Conservation (phyloP, 257 asterid genomes). For the Paraleonurus japonicus region DNA sequence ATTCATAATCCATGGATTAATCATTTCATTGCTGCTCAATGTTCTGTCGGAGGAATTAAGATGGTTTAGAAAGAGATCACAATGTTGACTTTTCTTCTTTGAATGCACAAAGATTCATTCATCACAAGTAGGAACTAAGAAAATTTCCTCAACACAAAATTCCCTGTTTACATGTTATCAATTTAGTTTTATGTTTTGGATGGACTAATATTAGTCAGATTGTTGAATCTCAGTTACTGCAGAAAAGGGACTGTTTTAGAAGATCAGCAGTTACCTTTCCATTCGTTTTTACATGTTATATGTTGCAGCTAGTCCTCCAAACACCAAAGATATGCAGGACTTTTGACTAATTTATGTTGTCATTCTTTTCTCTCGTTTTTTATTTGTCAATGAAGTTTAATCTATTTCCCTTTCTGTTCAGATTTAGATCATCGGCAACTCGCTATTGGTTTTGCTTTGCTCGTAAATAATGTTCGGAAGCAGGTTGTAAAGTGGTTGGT, state of each 20-base stretch:
- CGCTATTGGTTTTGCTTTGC: conserved; percentile 20
- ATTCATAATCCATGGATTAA: neutral
- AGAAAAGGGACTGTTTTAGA: too few species aligned
- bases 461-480: conserved; percentile 53
- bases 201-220: neutral
- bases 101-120: neutral
- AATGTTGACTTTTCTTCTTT: neutral
- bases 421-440: conserved; percentile 27
- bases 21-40: conserved; percentile 1
- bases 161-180: neutral
- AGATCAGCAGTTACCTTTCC: neutral
- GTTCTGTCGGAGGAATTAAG: conserved; percentile 6
- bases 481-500: too few species aligned
- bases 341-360: neutral
- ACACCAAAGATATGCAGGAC: conserved; percentile 51
- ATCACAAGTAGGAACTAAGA: neutral
- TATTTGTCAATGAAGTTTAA: neutral
- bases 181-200: neutral
- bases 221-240: too few species aligned
- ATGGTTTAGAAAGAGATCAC: neutral
- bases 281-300: conserved; percentile 13
- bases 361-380: neutral
- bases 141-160: too few species aligned
- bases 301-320: conserved; percentile 63
- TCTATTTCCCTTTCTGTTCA: conserved; percentile 25